These are phyloP conservation scores for Breynia disticha DNA, from an alignment of 441 rosid species.

Conservation along the genomic window DNA sequence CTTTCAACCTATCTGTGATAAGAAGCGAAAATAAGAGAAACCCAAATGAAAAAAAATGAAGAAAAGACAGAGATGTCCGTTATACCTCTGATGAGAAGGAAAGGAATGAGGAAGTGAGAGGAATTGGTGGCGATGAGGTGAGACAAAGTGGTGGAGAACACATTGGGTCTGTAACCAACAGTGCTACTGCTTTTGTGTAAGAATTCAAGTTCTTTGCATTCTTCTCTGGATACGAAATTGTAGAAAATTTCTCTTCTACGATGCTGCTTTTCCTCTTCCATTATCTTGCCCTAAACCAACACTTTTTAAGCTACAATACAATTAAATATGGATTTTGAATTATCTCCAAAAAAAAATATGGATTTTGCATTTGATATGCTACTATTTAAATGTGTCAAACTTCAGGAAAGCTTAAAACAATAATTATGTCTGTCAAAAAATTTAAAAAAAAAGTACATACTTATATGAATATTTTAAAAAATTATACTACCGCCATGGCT, in stretches of 20 bases:
- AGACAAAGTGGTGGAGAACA: conserved; percentile 88
- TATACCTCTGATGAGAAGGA: conserved; percentile 62
- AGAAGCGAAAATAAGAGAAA: conserved; percentile 12
- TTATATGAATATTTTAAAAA: too few species aligned
- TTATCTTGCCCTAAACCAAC: not conserved
- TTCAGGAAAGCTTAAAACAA: too few species aligned
- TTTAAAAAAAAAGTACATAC: too few species aligned
- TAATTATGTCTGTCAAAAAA: too few species aligned
- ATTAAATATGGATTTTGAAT: too few species aligned
- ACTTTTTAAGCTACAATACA: too few species aligned
- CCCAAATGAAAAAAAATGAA: not conserved
- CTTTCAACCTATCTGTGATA: conserved; percentile 61
- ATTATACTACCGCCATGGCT: too few species aligned
- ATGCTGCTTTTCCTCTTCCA: not conserved
- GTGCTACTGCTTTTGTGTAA: conserved; percentile 75
- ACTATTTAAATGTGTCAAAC: too few species aligned
- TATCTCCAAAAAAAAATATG: too few species aligned
- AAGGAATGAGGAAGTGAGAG: conserved; percentile 55
- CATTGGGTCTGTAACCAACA: conserved; percentile 75
- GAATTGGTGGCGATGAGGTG: conserved; percentile 79
- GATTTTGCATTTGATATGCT: too few species aligned
- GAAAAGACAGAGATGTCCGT: not conserved
- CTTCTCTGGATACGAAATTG: not conserved
- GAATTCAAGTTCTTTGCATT: conserved; percentile 53
- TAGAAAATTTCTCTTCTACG: not conserved